Percentiles rank a stretch among this genome's conserved stretches.
Conservation (phyloP, 768 basidiomycete genomes). For the Hericium alpestre region DNA sequence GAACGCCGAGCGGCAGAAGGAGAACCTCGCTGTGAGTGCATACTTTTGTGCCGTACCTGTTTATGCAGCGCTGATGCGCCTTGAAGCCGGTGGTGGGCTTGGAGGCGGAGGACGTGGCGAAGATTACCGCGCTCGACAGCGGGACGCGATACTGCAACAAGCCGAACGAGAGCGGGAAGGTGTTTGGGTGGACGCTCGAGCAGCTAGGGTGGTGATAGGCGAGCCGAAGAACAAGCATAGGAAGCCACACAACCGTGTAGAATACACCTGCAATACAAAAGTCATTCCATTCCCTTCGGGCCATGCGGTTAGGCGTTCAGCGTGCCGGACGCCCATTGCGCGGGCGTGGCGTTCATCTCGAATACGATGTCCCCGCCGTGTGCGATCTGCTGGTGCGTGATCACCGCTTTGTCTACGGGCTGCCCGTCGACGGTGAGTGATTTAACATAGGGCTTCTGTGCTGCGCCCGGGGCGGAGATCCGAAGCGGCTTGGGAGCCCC, state of each 20-base stretch:
- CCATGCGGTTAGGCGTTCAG: neutral
- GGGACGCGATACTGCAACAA: neutral
- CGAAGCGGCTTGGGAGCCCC: constrained; percentile 27
- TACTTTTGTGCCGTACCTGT: neutral
- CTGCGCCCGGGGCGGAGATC: constrained; percentile 48
- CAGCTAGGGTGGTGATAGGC: neutral
- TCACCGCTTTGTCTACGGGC: constrained; percentile 31
- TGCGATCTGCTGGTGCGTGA: constrained; percentile 50
- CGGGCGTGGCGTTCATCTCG: constrained; percentile 47
- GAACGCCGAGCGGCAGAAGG: neutral
- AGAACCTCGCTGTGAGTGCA: neutral
- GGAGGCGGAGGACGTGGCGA: neutral
- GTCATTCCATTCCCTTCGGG: neutral
- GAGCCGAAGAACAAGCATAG: too few relatives aligned
- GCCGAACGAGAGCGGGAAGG: neutral
- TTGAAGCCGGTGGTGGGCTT: neutral
- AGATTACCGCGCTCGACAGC: neutral
- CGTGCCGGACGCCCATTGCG: constrained; percentile 31
- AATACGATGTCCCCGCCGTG: constrained; percentile 49
- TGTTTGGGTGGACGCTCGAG: neutral
- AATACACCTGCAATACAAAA: too few relatives aligned
- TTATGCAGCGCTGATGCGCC: neutral
- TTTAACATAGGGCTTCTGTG: constrained; percentile 49
- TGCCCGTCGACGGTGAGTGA: constrained; percentile 47
- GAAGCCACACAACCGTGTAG: too few relatives aligned